Evolutionary conservation across 805 yeast species (phyloP).

Genomic region (Teunomyces stri): DNA sequence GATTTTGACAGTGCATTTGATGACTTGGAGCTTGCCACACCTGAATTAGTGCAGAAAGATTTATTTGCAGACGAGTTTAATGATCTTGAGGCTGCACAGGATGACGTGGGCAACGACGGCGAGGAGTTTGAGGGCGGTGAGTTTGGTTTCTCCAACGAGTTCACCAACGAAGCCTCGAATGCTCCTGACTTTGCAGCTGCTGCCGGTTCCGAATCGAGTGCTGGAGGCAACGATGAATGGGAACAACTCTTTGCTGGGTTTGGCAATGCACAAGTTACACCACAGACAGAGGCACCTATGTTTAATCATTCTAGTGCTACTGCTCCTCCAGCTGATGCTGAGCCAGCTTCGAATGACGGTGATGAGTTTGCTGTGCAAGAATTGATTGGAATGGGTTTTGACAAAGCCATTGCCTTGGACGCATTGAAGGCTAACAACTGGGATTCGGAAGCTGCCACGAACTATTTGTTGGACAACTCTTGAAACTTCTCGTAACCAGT

Average conservation of each 20-base stretch:
- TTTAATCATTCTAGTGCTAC: constrained; percentile 11
- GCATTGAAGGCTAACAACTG: constrained; percentile 71
- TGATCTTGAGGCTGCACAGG: constrained; percentile 34
- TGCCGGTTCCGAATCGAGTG: constrained; percentile 6
- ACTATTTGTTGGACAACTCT: constrained; percentile 72
- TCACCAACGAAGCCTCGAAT: constrained; percentile 18
- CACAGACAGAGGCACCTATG: constrained; percentile 11
- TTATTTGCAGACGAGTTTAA: constrained; percentile 39
- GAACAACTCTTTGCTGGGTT: constrained; percentile 90
- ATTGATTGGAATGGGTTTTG: constrained; percentile 87
- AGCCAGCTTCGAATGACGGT: constrained; percentile 35
- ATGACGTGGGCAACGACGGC: constrained; percentile 19
- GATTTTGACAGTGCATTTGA: constrained; percentile 38
- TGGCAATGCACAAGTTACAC: constrained; percentile 46
- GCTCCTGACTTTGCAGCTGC: constrained; percentile 14
- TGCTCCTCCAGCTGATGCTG: constrained; percentile 11
- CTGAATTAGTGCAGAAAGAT: constrained; percentile 18
- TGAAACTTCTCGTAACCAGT: constrained; percentile 15
- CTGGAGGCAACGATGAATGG: constrained; percentile 71
- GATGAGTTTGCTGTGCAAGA: constrained; percentile 61
- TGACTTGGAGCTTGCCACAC: constrained; percentile 35
- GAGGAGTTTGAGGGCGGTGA: constrained; percentile 26
- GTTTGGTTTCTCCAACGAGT: constrained; percentile 26
- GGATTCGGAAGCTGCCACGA: constrained; percentile 86
- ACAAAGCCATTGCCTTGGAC: constrained; percentile 55